Evolutionary conservation across 2,329 filamentous ascomycete genomes (phyloP).

Genomic region (Colletotrichum sp.): DNA sequence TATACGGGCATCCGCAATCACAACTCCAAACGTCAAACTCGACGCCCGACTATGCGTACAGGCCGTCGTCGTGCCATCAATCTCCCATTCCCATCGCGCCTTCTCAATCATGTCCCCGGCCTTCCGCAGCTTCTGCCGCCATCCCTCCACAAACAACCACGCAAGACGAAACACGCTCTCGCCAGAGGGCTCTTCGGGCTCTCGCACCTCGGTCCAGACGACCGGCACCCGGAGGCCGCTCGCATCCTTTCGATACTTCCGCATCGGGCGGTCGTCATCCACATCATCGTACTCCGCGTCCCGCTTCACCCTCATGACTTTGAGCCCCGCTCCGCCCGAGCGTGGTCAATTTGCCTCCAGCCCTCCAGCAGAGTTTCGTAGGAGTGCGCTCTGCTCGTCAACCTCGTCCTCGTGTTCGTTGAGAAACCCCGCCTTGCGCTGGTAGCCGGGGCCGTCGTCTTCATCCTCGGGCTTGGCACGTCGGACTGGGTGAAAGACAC

Average conservation of each 20-base stretch:
- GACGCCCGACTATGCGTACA: neutral
- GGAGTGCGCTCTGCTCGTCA: constrained; percentile 35
- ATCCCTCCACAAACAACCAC: constrained; percentile 43
- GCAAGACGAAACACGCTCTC: constrained; percentile 35
- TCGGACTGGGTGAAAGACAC: constrained; percentile 24
- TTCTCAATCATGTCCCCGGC: constrained; percentile 37
- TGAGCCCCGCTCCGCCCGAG: constrained; percentile 33
- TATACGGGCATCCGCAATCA: neutral
- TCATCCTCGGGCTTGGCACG: constrained; percentile 14
- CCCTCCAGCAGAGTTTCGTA: constrained; percentile 24
- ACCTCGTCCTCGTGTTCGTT: constrained; percentile 23
- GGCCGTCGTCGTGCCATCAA: constrained; percentile 24
- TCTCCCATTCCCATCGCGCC: constrained; percentile 34
- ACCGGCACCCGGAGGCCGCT: constrained; percentile 11
- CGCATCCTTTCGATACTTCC: constrained; percentile 4
- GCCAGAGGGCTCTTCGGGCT: constrained; percentile 16
- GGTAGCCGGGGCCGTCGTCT: constrained; percentile 15
- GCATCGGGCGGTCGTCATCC: neutral
- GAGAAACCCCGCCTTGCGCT: constrained; percentile 17
- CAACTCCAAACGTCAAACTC: neutral
- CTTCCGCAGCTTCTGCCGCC: constrained; percentile 36
- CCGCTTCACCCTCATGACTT: constrained; percentile 8
- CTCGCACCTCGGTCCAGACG: neutral
- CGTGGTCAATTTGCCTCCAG: constrained; percentile 39
- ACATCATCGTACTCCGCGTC: constrained; percentile 19